These are phyloP conservation scores for Betula pendula DNA, from an alignment of 306 rosid genomes.

Conservation along the genomic window DNA sequence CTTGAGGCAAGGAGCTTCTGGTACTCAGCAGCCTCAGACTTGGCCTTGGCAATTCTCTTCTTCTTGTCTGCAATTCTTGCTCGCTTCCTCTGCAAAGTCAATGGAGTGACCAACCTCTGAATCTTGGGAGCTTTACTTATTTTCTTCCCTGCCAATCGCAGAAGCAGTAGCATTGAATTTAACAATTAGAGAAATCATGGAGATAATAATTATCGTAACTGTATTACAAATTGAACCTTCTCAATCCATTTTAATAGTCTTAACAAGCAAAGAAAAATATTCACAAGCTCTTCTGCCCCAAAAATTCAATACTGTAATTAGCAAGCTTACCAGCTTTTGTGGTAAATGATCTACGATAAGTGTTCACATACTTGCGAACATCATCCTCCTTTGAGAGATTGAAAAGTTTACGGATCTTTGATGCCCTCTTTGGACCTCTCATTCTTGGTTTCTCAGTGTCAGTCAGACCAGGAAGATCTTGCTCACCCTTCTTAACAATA, in stretches of 20 bases:
- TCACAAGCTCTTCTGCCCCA: background rate
- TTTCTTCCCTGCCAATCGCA: conserved; percentile 44
- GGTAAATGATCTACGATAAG: conserved; percentile 57
- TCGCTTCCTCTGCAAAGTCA: conserved; percentile 64
- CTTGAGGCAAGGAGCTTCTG: conserved; percentile 62
- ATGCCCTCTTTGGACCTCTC: conserved; percentile 74
- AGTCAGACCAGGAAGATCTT: conserved; percentile 64
- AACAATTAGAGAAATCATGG: background rate
- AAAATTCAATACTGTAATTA: background rate
- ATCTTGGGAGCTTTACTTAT: conserved; percentile 65
- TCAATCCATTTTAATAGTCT: background rate
- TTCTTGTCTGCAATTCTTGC: conserved; percentile 59
- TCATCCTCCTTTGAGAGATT: conserved; percentile 65
- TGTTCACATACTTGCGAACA: conserved; percentile 63
- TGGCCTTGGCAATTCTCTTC: conserved; percentile 56
- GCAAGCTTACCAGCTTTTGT: conserved; percentile 37
- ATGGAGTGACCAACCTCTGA: conserved; percentile 66
- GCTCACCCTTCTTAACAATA: conserved; percentile 63
- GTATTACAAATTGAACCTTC: background rate
- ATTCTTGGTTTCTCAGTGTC: conserved; percentile 64
- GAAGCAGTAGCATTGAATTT: background rate
- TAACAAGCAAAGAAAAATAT: background rate
- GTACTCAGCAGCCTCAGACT: conserved; percentile 60
- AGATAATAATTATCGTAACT: background rate
- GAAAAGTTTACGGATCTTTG: conserved; percentile 62